Base-by-base conservation (phyloP, 2,329 filamentous ascomycete species). In the Neofusicoccum laricinum region DNA sequence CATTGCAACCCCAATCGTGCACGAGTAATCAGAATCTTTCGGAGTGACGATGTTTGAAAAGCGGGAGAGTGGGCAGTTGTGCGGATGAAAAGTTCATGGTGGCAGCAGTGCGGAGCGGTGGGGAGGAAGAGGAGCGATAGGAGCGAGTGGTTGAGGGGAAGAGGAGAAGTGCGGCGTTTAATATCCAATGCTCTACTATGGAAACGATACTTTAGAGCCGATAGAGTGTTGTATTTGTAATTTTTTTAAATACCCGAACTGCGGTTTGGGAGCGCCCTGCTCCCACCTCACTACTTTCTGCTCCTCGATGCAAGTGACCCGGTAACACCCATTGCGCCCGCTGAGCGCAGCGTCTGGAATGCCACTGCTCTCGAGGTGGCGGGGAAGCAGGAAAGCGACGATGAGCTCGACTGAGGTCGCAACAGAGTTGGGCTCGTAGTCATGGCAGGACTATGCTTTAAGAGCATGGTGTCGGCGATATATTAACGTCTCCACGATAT, bases 171-270 rank as follows among this genome's bases (percentile, higher is more conserved):
- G 59, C 36, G 43, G 59, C 46, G 41, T 53, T 30, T 62, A 63
- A 53, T 63, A 51, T 43, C 30, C 53, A 46, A 63, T 63, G 45
- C 48, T 53, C 59, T 63, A 63, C 40, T 41, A 51, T 38, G 55
- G 21, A 45, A 46, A 59, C 25, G 55, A 50, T 12, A 59, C 10
- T 21, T 19, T 59, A 59, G 55, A 59, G 55, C 41, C 41, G 45
- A 59, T 49, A 49, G 49, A 45, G 55, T 30, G 55, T 59, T 59
- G 55, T 59, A 59, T 59, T 59, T 59, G 55, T 59, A 59, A 59
- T 59, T 59, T 59, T 59, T 59, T 46, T 59, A 59, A 59, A 59
- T 59, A 59, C 53, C 55, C 55, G 36, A 59, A 46, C 40, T 19
- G 55, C 55, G 55, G 41, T 45, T 45, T 46, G 55, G 55, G 41